These are phyloP conservation scores for Lenzites betulinus DNA, from an alignment of 768 basidiomycete species.

Conservation along the genomic window DNA sequence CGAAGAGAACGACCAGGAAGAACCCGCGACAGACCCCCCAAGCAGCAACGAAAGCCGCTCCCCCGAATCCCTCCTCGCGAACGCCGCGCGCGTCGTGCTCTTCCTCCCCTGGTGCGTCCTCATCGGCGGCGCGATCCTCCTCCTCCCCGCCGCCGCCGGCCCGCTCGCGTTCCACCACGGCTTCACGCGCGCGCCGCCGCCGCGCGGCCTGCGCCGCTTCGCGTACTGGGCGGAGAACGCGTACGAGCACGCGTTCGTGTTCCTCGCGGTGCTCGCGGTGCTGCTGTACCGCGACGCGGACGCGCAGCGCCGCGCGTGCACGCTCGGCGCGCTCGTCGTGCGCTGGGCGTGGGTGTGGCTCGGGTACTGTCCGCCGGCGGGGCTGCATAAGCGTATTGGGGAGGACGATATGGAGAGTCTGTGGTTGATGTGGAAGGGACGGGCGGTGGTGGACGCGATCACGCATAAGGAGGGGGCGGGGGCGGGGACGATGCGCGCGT, in stretches of 20 bases:
- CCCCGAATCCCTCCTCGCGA: not conserved
- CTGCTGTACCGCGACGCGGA: conserved; percentile 23
- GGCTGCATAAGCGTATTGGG: conserved; percentile 30
- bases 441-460: not conserved
- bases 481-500: not conserved
- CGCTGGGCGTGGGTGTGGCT: conserved; percentile 35
- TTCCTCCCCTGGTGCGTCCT: conserved; percentile 40
- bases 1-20: too few species aligned
- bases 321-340: conserved; percentile 11
- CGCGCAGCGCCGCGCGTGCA: not conserved
- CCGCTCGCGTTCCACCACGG: conserved; percentile 33
- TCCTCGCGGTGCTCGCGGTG: conserved; percentile 28
- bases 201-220: conserved; percentile 38
- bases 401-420: conserved; percentile 38
- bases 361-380: conserved; percentile 8
- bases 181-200: conserved; percentile 28
- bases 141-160: conserved; percentile 33
- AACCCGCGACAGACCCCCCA: not conserved
- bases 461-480: not conserved
- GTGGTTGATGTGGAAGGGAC: conserved; percentile 33
- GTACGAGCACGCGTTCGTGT: conserved; percentile 36
- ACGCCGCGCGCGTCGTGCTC: conserved; percentile 8
- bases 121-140: conserved; percentile 36
- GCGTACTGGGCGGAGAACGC: conserved; percentile 41
- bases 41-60: not conserved